These are phyloP conservation scores for Suillus weaverae DNA, from an alignment of 768 basidiomycete species.

Conservation along the genomic window DNA sequence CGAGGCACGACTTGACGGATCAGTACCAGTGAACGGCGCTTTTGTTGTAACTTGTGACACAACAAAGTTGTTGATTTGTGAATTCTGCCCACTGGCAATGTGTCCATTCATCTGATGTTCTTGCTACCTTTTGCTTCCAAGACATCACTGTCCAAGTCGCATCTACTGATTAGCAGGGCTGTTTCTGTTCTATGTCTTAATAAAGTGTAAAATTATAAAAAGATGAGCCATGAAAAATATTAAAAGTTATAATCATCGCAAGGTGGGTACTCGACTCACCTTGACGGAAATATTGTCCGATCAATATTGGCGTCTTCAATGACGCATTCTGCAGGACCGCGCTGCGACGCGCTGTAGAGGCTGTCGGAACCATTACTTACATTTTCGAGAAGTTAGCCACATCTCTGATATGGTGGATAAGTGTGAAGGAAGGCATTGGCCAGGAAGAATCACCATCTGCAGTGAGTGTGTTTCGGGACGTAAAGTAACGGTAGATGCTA, in stretches of 20 bases:
- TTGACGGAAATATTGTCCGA: background rate
- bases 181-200: background rate
- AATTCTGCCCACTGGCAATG: background rate
- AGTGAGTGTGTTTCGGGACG: background rate
- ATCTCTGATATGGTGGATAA: background rate
- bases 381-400: background rate
- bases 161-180: background rate
- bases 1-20: background rate
- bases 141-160: background rate
- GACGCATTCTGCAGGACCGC: background rate
- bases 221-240: no score
- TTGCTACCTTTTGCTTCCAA: no score
- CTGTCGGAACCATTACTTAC: background rate
- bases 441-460: background rate
- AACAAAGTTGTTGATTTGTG: no score
- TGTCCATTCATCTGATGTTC: background rate
- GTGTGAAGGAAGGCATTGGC: background rate
- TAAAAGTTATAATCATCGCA: background rate
- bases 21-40: no score
- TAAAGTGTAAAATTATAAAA: no score
- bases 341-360: background rate
- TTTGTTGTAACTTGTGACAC: no score
- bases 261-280: background rate
- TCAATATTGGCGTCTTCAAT: background rate
- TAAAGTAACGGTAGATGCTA: background rate